Base-by-base conservation (phyloP, 2,329 filamentous ascomycete species). In the Leptosphaerulina australis region DNA sequence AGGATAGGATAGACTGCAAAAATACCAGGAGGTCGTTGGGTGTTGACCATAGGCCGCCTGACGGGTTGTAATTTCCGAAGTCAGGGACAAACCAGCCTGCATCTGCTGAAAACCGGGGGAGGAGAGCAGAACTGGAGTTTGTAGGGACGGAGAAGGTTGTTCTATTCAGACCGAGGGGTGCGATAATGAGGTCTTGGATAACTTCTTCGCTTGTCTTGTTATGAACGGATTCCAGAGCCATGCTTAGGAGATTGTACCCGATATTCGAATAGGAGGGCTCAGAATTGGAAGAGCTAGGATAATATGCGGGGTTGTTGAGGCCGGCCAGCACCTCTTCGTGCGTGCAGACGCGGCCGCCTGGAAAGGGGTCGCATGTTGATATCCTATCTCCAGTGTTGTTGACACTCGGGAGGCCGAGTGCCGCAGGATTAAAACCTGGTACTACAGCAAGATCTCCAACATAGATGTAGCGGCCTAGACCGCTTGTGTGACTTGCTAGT, bases 31-130 rank as follows among this genome's bases (percentile, higher is more conserved):
- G 46, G 5, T 65, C 59, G 20, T 56, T 57, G 1, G 64, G 55
- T 8, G 64, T 68, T 2, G 56, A 61, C 66, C 64, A 68, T 1
- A 67, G 46, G 8, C 66, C 64, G 7, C 64, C 62, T 2, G 56
- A 56, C 17, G 63, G 58, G n/a, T 68, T 60, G 41, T 60, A 58
- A 17, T 66, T 68, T 1, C 36, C 63, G 31, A 67, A 67, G 5
- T 60, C 39, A 2, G 53, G 44, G 0, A 55, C 49, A 33, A 60
- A 66, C 64, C 66, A 68, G 2, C 20, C 12, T 1, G 44, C 47
- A 8, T 56, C 59, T 30, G 53, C 50, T 1, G 50, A 45, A 11
- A 44, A 49, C 22, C 44, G 24, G 5, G 64, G 65, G 3, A 65
- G 46, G 1, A 68, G 41, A 0, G 62, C 63, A 4, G 20, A 35